Evolutionary conservation across 352 stramenopile genomes (phyloP).

Genomic region (Pythium insidiosum): DNA sequence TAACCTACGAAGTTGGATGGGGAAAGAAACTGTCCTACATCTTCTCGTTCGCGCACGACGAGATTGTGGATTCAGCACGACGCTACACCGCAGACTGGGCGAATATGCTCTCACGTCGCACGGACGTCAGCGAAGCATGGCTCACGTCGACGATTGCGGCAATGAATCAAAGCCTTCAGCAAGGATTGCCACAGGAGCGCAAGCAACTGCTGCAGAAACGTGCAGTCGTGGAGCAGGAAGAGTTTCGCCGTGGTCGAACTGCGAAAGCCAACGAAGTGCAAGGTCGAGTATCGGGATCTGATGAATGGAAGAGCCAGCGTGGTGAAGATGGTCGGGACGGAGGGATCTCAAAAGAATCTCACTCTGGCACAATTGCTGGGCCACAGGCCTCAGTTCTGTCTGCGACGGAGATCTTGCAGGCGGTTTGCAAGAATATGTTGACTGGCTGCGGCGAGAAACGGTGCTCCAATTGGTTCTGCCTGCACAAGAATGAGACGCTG

Average conservation of each 20-base stretch:
- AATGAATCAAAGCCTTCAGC: conserved; percentile 38
- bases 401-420: conserved; percentile 1
- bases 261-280: conserved; percentile 41
- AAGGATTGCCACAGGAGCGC: conserved; percentile 20
- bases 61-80: conserved; percentile 88
- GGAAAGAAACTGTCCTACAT: conserved; percentile 92
- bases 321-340: conserved; percentile 41
- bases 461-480: conserved; percentile 39
- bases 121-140: conserved; percentile 62
- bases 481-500: background rate
- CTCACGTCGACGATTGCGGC: conserved; percentile 35
- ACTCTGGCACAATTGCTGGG: background rate
- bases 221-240: conserved; percentile 27
- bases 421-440: conserved; percentile 1
- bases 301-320: conserved; percentile 67
- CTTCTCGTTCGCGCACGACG: conserved; percentile 81
- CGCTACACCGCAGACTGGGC: conserved; percentile 70
- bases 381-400: background rate
- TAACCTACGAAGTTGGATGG: conserved; percentile 95
- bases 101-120: conserved; percentile 46
- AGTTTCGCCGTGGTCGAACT: conserved; percentile 26
- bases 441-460: conserved; percentile 8
- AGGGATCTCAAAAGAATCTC: background rate
- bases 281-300: conserved; percentile 69
- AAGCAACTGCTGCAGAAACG: conserved; percentile 26